Conservation (phyloP, 176 grass and related monocot genomes). For the Zea mays region DNA sequence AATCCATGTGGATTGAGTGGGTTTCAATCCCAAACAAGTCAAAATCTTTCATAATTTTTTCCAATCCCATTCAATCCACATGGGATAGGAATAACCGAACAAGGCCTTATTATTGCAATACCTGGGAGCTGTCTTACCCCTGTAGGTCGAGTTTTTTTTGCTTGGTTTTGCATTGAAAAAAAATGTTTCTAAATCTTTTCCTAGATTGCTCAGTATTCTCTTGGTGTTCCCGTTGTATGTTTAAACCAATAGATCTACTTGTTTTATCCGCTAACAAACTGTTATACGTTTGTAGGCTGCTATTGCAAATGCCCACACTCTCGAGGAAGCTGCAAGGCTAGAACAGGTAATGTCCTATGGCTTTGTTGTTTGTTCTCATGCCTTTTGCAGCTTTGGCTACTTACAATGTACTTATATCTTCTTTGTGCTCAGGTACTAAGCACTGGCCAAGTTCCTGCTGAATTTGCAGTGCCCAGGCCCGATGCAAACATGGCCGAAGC, state of each 20-base stretch:
- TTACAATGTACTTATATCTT: slow-evolving; percentile 3
- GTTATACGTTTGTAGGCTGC: slow-evolving; percentile 56
- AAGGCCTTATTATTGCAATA: too few relatives aligned
- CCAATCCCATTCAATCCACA: too few relatives aligned
- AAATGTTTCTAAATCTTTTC: neutral
- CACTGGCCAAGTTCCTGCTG: slow-evolving; percentile 77
- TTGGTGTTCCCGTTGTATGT: neutral
- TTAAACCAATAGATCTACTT: neutral
- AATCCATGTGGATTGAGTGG: too few relatives aligned
- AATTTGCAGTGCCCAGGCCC: slow-evolving; percentile 72
- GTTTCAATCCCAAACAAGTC: too few relatives aligned
- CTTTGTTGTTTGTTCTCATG: neutral
- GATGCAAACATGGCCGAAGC: slow-evolving; percentile 49
- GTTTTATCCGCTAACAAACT: slow-evolving; percentile 10
- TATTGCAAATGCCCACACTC: slow-evolving; percentile 89
- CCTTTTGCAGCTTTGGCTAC: neutral
- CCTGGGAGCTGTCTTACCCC: too few relatives aligned
- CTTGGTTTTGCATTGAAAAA: too few relatives aligned
- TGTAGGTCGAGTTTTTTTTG: too few relatives aligned
- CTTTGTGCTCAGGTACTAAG: slow-evolving; percentile 63
- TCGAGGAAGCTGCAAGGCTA: slow-evolving; percentile 93
- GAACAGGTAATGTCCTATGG: slow-evolving; percentile 59
- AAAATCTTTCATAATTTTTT: too few relatives aligned
- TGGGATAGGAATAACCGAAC: too few relatives aligned
- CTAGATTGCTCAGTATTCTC: neutral